phyloP scores from a whole-genome alignment of 805 yeast species.

The Candida vartiovaarae region DNA sequence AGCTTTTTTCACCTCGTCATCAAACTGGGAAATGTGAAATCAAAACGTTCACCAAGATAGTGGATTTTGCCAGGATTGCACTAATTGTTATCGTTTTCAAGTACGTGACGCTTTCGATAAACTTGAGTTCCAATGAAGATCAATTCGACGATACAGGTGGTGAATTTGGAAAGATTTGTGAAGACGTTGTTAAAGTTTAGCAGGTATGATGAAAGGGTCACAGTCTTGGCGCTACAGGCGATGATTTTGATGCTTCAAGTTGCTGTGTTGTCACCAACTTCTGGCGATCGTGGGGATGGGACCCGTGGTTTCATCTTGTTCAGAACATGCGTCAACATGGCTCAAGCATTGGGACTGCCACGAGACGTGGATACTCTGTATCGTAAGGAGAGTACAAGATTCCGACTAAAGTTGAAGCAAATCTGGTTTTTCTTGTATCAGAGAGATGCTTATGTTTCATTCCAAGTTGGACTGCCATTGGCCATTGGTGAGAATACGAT shows the following conservation, averaged over 20 bases:
- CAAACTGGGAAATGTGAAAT: constrained; percentile 6
- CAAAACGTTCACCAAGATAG: constrained; percentile 3
- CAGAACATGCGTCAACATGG: constrained; percentile 18
- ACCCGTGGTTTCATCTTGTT: constrained; percentile 10
- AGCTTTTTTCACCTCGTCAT: constrained; percentile 5
- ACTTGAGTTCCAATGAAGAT: background rate
- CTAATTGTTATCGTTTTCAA: constrained; percentile 11
- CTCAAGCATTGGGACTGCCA: constrained; percentile 20
- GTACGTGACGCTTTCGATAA: constrained; percentile 4
- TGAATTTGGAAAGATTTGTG: constrained; percentile 7
- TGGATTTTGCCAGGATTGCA: constrained; percentile 19
- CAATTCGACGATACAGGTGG: constrained; percentile 11
- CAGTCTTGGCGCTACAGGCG: constrained; percentile 19
- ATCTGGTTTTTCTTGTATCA: constrained; percentile 15
- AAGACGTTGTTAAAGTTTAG: constrained; percentile 13
- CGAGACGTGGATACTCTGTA: constrained; percentile 16
- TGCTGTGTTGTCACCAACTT: constrained; percentile 13
- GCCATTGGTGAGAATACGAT: constrained; percentile 14
- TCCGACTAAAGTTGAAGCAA: constrained; percentile 4
- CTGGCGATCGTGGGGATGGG: constrained; percentile 21
- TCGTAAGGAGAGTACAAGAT: constrained; percentile 1
- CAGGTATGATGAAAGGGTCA: constrained; percentile 5
- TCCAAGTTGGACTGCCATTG: constrained; percentile 19
- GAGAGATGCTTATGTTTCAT: constrained; percentile 14
- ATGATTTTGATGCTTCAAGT: constrained; percentile 12